Evolutionary conservation across 495 filamentous ascomycete species (phyloP).

Genomic region (Aspergillus ellipticus): DNA sequence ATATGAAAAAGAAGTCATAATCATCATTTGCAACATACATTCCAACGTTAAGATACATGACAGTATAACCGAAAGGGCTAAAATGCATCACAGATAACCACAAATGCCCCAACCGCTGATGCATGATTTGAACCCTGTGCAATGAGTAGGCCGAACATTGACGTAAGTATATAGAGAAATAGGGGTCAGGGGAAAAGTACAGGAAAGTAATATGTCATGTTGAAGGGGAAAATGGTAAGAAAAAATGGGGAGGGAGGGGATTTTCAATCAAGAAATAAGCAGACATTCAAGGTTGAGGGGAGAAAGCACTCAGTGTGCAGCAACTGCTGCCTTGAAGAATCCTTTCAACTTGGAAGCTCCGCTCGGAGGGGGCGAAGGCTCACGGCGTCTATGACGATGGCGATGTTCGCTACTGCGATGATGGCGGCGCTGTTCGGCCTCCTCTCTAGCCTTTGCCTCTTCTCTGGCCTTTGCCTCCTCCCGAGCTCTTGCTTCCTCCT

Average conservation of each 20-base stretch:
- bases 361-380: slow-evolving; percentile 29
- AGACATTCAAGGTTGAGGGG: not conserved
- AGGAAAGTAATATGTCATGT: not conserved
- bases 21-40: slow-evolving; percentile 1
- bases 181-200: not conserved
- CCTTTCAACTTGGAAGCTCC: slow-evolving; percentile 36
- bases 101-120: not conserved
- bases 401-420: slow-evolving; percentile 22
- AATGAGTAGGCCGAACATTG: not conserved
- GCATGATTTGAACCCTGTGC: not conserved
- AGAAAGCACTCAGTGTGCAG: slow-evolving; percentile 24
- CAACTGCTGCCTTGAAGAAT: slow-evolving; percentile 33
- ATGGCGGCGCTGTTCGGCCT: slow-evolving; percentile 22
- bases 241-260: slow-evolving; percentile 5
- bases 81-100: not conserved
- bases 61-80: not conserved
- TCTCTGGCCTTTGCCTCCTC: slow-evolving; percentile 5
- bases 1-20: not conserved
- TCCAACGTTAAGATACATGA: not conserved
- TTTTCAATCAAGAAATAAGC: not conserved
- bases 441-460: slow-evolving; percentile 12
- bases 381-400: slow-evolving; percentile 31
- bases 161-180: not conserved
- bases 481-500: slow-evolving; percentile 1
- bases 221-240: not conserved